Percentiles rank a stretch among this genome's conserved stretches.
Evolutionary conservation across 2,329 filamentous ascomycete species (phyloP).

Genomic region (Trichothecium sympodiale): DNA sequence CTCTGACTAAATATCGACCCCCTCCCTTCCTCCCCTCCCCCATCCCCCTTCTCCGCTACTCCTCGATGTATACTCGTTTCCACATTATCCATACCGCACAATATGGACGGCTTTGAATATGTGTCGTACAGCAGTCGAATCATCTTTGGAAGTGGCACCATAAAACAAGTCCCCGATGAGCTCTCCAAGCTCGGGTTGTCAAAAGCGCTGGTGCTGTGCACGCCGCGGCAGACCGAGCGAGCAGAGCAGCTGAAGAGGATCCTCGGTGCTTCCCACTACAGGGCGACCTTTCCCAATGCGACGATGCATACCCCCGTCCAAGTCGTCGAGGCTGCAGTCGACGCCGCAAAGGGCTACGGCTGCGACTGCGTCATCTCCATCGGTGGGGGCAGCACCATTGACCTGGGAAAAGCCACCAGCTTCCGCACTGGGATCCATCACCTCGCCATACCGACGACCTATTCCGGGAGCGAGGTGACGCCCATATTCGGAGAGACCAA

Average conservation of each 20-base stretch:
- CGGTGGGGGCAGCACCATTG: conserved; percentile 50
- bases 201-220: conserved; percentile 44
- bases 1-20: no score
- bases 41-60: no score
- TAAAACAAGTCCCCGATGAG: conserved; percentile 33
- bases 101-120: conserved; percentile 45
- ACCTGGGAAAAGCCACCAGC: conserved; percentile 45
- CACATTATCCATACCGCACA: no score
- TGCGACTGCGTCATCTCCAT: conserved; percentile 48
- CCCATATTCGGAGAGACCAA: conserved; percentile 52
- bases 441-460: conserved; percentile 49
- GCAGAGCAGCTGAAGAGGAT: conserved; percentile 8
- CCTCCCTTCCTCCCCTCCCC: no score
- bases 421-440: conserved; percentile 40
- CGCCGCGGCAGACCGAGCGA: conserved; percentile 20
- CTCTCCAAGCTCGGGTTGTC: conserved; percentile 32
- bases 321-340: conserved; percentile 43
- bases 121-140: conserved; percentile 38
- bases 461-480: conserved; percentile 53
- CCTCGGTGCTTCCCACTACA: no score
- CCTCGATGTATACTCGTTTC: no score
- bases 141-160: conserved; percentile 43
- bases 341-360: conserved; percentile 27
- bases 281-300: no score
- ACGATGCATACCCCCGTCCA: conserved; percentile 51